Conservation (phyloP, 768 basidiomycete species). For the Agrocybe praecox region DNA sequence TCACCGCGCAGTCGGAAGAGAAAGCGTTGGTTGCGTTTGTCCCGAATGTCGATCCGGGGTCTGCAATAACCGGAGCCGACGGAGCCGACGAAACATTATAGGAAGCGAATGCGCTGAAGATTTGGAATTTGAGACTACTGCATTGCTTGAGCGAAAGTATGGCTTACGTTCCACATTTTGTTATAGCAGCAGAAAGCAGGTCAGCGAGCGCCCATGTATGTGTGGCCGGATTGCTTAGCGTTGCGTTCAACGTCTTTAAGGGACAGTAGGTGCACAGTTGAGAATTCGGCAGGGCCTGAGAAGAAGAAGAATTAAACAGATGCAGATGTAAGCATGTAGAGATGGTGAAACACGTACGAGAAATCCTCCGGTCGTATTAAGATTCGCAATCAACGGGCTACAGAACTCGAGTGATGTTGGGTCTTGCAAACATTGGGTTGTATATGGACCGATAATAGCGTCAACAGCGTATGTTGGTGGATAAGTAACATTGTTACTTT, state of each 20-base stretch:
- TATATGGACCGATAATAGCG: neutral
- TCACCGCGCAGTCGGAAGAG: neutral
- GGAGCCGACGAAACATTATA: constrained; percentile 4
- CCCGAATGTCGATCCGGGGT: neutral
- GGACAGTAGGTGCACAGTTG: constrained; percentile 5
- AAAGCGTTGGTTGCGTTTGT: neutral
- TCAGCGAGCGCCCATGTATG: neutral
- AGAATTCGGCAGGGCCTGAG: neutral
- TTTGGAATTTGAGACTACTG: neutral
- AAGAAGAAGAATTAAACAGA: neutral
- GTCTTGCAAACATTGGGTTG: neutral
- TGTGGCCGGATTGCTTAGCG: neutral
- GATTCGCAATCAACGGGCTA: neutral
- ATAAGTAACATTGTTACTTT: constrained; percentile 5
- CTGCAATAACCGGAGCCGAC: neutral
- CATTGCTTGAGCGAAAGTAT: neutral
- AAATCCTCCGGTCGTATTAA: constrained; percentile 1
- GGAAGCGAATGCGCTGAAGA: neutral
- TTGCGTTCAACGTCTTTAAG: constrained; percentile 1
- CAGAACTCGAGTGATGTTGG: neutral
- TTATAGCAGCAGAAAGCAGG: neutral
- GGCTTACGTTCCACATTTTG: constrained; percentile 5
- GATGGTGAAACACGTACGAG: neutral
- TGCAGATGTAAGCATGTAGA: neutral
- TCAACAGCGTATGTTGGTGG: neutral